These are phyloP conservation scores for Candida sp. DNA, from an alignment of 1,139 yeast genomes.

Conservation along the genomic window DNA sequence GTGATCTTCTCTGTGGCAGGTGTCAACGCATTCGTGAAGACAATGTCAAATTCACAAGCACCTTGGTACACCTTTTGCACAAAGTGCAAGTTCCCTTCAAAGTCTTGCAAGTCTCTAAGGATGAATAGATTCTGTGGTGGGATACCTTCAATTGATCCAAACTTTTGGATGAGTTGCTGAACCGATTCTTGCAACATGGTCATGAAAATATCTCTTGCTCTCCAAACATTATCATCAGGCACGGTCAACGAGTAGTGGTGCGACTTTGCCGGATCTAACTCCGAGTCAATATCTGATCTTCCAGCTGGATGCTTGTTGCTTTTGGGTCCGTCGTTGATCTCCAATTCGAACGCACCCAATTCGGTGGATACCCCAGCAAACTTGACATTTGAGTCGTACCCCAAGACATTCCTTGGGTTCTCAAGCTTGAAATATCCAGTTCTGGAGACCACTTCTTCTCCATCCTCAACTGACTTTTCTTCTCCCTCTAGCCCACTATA, in stretches of 20 bases:
- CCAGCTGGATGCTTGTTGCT: conserved; percentile 46
- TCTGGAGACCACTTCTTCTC: conserved; percentile 19
- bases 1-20: conserved; percentile 44
- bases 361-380: conserved; percentile 60
- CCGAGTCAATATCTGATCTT: conserved; percentile 31
- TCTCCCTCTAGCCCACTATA: conserved; percentile 78
- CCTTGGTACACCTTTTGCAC: conserved; percentile 80
- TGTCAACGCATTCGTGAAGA: conserved; percentile 55
- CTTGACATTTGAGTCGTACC: conserved; percentile 39
- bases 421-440: conserved; percentile 39
- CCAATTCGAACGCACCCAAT: conserved; percentile 57
- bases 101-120: conserved; percentile 61
- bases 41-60: conserved; percentile 75
- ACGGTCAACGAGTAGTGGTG: conserved; percentile 73
- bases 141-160: conserved; percentile 30
- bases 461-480: conserved; percentile 28
- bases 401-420: conserved; percentile 25
- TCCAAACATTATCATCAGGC: conserved; percentile 80
- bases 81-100: conserved; percentile 79
- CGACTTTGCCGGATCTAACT: conserved; percentile 55
- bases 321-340: conserved; percentile 51
- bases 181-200: conserved; percentile 74
- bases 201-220: conserved; percentile 75
- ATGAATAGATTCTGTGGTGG: conserved; percentile 58
- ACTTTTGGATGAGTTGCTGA: conserved; percentile 43